A percentile compares a stretch with the other conserved stretches of the same genome.
Conservation (phyloP, 106 monocot species). For the Amphibolis antarctica region DNA sequence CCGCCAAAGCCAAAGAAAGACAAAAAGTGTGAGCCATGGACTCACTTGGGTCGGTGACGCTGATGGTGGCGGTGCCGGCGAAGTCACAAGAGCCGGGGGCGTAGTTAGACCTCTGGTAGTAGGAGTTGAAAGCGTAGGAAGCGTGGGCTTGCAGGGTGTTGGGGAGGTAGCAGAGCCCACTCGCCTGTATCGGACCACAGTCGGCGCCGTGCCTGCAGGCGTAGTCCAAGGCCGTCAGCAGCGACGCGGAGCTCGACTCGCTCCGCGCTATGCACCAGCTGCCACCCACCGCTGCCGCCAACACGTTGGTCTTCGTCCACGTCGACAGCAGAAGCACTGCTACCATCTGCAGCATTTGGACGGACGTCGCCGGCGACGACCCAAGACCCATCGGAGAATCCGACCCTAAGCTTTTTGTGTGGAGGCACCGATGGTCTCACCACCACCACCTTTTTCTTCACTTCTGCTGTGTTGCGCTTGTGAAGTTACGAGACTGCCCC, state of each 20-base stretch:
- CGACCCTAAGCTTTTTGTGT: no score
- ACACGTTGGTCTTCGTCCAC: background rate
- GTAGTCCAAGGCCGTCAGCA: constrained; percentile 55
- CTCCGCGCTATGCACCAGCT: constrained; percentile 35
- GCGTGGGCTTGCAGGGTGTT: constrained; percentile 73
- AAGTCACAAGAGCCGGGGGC: constrained; percentile 71
- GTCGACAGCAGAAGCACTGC: background rate
- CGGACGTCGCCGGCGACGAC: no score
- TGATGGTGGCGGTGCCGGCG: constrained; percentile 50
- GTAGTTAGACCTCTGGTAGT: constrained; percentile 33
- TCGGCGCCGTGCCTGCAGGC: constrained; percentile 49
- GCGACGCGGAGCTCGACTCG: constrained; percentile 19
- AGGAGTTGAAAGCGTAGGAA: constrained; percentile 82
- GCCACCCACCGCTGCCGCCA: background rate
- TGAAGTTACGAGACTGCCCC: no score
- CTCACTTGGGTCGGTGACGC: constrained; percentile 19
- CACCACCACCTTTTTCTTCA: no score
- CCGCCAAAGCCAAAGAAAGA: background rate
- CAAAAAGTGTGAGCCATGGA: no score
- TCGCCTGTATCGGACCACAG: constrained; percentile 49
- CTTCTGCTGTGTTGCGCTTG: no score
- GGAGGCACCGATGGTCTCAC: no score
- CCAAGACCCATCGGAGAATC: no score
- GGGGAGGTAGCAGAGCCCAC: constrained; percentile 70
- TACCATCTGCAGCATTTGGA: no score